Evolutionary conservation across 805 yeast genomes (phyloP), one percentile per base, ranked within the genome.

Genomic region (Yarrowia sp.): DNA sequence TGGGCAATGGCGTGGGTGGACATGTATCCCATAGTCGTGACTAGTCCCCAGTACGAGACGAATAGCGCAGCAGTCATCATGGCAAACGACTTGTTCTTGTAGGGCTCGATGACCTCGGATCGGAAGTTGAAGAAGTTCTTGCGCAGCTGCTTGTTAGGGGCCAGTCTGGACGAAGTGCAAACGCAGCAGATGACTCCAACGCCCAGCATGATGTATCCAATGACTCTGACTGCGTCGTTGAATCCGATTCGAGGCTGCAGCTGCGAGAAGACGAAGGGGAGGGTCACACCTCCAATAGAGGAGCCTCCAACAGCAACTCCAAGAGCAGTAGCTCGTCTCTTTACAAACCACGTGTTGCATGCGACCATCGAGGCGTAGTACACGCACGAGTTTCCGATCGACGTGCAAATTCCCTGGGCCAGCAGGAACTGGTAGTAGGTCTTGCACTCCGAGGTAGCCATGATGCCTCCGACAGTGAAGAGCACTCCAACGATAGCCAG

Each of bases 271-370:
- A 83, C 72, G 38, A 85, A 71, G 0, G 90, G 88, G 68, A 82
- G 80, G 6, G 84, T 68, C 6, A 84, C 76, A 7, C 90, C 91
- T 1, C 90, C 90, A 7, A 84, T 71, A 2, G 87, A 81, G 0
- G 88, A 88, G 2, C 90, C 90, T 7, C 83, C 72, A 62, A 85
- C 82, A 2, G 86, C 85, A 2, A 84, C 66, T 0, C 90, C 88
- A 39, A 83, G 74, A 7, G 86, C 88, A 56, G 78, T 68, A 0
- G 86, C 90, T 64, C 89, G 76, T 62, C 78, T 80, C 21, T 72
- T 74, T 61, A 74, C 70, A 67, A 86, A 87, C 83, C 86, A 86
- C 65, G 87, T 91, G 47, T 85, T 79, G 7, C 84, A 71, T 6
- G 79, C 83, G 2, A 53, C 44, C 44, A 53, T 36, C 16, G 80